These are phyloP conservation scores for Symbiodinium natans DNA, from an alignment of 73 alveolate species.

Conservation along the genomic window DNA sequence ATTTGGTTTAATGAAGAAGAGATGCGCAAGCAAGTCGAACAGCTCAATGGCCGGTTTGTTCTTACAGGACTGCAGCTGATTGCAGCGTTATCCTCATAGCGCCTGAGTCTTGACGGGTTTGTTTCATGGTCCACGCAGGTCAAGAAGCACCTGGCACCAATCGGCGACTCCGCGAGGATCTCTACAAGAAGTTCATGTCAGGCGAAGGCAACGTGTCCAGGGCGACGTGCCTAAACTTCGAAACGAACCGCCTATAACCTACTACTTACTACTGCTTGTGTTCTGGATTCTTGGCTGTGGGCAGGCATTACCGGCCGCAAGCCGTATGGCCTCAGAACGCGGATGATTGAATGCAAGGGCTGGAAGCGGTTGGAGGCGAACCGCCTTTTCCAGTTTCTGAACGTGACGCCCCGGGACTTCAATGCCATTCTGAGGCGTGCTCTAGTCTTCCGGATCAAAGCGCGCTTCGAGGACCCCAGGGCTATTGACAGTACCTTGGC, in stretches of 20 bases:
- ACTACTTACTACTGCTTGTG: too few species aligned
- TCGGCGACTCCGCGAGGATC: constrained; percentile 15
- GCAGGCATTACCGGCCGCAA: constrained; percentile 38
- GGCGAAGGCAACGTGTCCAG: constrained; percentile 1
- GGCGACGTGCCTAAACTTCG: too few species aligned
- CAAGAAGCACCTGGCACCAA: neutral
- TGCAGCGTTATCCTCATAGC: too few species aligned
- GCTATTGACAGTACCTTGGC: neutral
- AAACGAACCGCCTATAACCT: too few species aligned
- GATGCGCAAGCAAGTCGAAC: constrained; percentile 40
- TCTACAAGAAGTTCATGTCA: constrained; percentile 36
- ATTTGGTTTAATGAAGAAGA: constrained; percentile 33
- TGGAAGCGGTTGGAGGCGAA: constrained; percentile 63
- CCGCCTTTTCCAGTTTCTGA: constrained; percentile 22
- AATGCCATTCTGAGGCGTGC: constrained; percentile 49
- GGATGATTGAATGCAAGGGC: constrained; percentile 28
- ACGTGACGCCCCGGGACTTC: constrained; percentile 25
- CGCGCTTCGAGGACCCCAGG: constrained; percentile 44
- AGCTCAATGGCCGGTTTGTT: constrained; percentile 13
- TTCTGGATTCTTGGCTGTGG: too few species aligned
- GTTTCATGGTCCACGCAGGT: neutral
- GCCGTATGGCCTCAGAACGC: constrained; percentile 58
- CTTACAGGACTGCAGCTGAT: constrained; percentile 21
- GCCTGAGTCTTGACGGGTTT: too few species aligned
- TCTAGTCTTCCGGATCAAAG: neutral